phyloP scores from a whole-genome alignment of 1,284 basidiomycete genomes.

The Neolentinus lepideus region DNA sequence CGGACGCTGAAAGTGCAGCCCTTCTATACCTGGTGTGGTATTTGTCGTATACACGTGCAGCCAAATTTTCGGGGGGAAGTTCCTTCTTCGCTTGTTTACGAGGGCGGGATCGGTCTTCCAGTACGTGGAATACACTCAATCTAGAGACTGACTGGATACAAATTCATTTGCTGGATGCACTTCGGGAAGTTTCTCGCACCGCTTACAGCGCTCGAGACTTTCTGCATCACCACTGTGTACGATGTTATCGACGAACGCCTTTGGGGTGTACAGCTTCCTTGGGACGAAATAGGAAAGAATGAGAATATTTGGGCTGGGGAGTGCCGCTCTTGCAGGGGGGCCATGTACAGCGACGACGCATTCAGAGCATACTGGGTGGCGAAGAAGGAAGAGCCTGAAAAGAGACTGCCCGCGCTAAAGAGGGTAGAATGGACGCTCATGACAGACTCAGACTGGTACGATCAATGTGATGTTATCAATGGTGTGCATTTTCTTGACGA shows the following conservation, averaged over 20 bases:
- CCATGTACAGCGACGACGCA: not conserved
- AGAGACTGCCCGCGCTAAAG: not conserved
- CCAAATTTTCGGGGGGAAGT: not conserved
- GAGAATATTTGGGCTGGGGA: not conserved
- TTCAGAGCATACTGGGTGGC: not conserved
- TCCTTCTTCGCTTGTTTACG: not conserved
- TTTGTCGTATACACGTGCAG: not conserved
- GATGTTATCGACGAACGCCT: too few species aligned
- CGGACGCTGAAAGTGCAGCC: not conserved
- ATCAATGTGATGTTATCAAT: too few species aligned
- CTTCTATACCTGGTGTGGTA: not conserved
- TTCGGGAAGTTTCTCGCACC: not conserved
- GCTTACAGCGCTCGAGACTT: not conserved
- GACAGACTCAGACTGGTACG: not conserved
- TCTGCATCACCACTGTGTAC: not conserved
- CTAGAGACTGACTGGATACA: not conserved
- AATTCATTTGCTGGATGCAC: not conserved
- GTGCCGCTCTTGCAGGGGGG: not conserved
- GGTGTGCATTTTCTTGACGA: too few species aligned
- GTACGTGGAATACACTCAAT: not conserved
- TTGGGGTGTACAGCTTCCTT: too few species aligned
- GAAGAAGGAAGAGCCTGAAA: not conserved
- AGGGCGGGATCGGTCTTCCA: not conserved
- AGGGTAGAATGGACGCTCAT: not conserved
- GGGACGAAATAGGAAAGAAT: not conserved